phyloP scores from a whole-genome alignment of 441 rosid species.

The Pelargonium citronellum region DNA sequence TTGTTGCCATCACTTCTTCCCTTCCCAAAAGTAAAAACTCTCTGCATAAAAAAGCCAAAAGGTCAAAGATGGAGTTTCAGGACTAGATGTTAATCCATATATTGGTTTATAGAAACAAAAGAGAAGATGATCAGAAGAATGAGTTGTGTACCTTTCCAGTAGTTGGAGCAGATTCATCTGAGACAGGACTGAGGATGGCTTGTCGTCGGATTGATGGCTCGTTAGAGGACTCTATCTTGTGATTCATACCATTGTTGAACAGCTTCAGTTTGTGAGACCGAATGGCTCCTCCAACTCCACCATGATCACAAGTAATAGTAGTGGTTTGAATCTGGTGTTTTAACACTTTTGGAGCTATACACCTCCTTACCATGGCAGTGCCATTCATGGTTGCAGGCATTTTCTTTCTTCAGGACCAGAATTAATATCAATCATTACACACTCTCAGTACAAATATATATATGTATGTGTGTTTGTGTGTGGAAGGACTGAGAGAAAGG shows the following conservation, averaged over 20 bases:
- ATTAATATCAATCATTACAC: background rate
- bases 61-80: too few relatives aligned
- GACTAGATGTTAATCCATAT: background rate
- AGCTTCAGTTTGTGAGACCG: background rate
- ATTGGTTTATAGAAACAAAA: background rate
- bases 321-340: background rate
- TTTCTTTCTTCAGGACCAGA: background rate
- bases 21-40: slow-evolving; percentile 82
- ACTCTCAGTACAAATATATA: too few relatives aligned
- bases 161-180: slow-evolving; percentile 32
- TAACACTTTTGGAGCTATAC: background rate
- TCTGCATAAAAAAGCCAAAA: slow-evolving; percentile 33
- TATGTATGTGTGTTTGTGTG: background rate
- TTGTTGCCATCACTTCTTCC: slow-evolving; percentile 94
- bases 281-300: background rate
- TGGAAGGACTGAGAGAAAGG: background rate
- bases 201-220: slow-evolving; percentile 21
- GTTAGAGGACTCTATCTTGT: background rate
- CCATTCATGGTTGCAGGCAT: slow-evolving; percentile 1
- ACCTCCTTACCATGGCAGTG: background rate
- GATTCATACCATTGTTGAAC: background rate
- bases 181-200: slow-evolving; percentile 31
- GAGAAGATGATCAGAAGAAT: background rate
- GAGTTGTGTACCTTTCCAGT: slow-evolving; percentile 33
- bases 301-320: background rate